Conservation (phyloP, 495 filamentous ascomycete genomes). For the Penicillium egyptiacum region DNA sequence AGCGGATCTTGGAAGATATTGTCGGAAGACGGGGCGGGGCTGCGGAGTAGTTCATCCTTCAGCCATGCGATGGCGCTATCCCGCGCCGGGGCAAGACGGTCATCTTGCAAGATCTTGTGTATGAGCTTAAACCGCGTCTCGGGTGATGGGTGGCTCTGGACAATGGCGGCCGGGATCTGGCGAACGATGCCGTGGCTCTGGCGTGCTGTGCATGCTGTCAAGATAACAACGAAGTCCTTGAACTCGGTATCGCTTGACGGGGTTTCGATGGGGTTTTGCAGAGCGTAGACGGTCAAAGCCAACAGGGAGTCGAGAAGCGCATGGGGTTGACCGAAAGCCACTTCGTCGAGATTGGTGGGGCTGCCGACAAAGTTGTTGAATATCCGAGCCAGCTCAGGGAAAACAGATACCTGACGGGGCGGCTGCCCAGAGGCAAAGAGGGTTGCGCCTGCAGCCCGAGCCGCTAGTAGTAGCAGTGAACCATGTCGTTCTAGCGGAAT, state of each 20-base stretch:
- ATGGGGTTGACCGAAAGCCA: slow-evolving; percentile 44
- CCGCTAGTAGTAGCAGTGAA: slow-evolving; percentile 58
- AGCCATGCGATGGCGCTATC: slow-evolving; percentile 84
- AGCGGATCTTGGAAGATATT: slow-evolving; percentile 37
- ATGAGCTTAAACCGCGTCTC: slow-evolving; percentile 72
- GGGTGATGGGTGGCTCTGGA: slow-evolving; percentile 75
- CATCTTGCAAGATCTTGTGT: slow-evolving; percentile 76
- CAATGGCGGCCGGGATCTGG: slow-evolving; percentile 65
- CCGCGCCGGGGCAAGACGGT: slow-evolving; percentile 67
- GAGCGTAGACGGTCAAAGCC: slow-evolving; percentile 34
- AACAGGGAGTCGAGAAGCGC: slow-evolving; percentile 44
- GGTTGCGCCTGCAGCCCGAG: slow-evolving; percentile 45
- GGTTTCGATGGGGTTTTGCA: slow-evolving; percentile 25
- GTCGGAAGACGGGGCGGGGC: slow-evolving; percentile 33
- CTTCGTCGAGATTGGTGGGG: slow-evolving; percentile 41
- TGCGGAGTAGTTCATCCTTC: slow-evolving; percentile 71
- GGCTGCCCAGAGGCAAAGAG: slow-evolving; percentile 36
- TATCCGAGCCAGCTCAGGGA: slow-evolving; percentile 62
- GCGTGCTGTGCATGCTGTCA: slow-evolving; percentile 65
- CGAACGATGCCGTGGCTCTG: slow-evolving; percentile 72
- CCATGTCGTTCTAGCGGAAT: slow-evolving; percentile 76
- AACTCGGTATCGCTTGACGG: slow-evolving; percentile 35
- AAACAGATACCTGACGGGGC: slow-evolving; percentile 50
- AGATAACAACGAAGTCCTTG: slow-evolving; percentile 53
- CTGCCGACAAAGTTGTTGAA: slow-evolving; percentile 60